Percentiles rank a stretch among this genome's conserved stretches.
phyloP scores from a whole-genome alignment of 2,329 filamentous ascomycete species.

The Gnomoniopsis smithogilvyi region DNA sequence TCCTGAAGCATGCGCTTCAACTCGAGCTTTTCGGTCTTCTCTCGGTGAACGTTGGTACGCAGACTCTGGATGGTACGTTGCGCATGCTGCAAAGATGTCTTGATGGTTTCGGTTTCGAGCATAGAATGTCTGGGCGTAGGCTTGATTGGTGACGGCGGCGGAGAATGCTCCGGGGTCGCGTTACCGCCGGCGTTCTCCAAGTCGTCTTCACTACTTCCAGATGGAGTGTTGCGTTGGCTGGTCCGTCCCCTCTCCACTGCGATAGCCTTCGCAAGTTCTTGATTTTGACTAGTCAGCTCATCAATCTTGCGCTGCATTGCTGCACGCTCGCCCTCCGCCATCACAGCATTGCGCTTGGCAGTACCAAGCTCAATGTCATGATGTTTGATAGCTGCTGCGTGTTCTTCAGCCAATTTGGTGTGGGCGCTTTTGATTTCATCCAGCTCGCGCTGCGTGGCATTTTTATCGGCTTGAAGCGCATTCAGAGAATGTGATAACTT shows the following conservation, averaged over 20 bases:
- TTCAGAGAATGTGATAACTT: slow-evolving; percentile 73
- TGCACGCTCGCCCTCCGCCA: slow-evolving; percentile 75
- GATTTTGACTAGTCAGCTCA: slow-evolving; percentile 83
- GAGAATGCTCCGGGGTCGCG: slow-evolving; percentile 82
- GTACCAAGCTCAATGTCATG: slow-evolving; percentile 86
- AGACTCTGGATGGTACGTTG: slow-evolving; percentile 96
- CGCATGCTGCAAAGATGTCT: slow-evolving; percentile 89
- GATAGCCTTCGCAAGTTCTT: slow-evolving; percentile 83
- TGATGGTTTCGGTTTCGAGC: slow-evolving; percentile 93
- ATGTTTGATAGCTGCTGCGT: slow-evolving; percentile 71
- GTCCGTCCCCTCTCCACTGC: slow-evolving; percentile 67
- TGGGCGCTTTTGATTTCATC: slow-evolving; percentile 84
- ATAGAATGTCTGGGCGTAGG: slow-evolving; percentile 85
- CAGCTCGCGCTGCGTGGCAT: slow-evolving; percentile 74
- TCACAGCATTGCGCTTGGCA: slow-evolving; percentile 74
- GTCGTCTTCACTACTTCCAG: slow-evolving; percentile 58
- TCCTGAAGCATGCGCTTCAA: slow-evolving; percentile 94
- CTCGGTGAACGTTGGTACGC: slow-evolving; percentile 90
- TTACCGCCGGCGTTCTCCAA: slow-evolving; percentile 65
- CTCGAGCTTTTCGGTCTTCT: slow-evolving; percentile 98
- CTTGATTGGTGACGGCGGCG: slow-evolving; percentile 86
- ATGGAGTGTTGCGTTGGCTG: slow-evolving; percentile 60
- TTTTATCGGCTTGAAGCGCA: slow-evolving; percentile 70
- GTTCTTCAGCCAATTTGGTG: slow-evolving; percentile 77
- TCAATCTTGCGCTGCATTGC: slow-evolving; percentile 81